Conservation (phyloP, 257 asterid species). For the Perilla frutescens region DNA sequence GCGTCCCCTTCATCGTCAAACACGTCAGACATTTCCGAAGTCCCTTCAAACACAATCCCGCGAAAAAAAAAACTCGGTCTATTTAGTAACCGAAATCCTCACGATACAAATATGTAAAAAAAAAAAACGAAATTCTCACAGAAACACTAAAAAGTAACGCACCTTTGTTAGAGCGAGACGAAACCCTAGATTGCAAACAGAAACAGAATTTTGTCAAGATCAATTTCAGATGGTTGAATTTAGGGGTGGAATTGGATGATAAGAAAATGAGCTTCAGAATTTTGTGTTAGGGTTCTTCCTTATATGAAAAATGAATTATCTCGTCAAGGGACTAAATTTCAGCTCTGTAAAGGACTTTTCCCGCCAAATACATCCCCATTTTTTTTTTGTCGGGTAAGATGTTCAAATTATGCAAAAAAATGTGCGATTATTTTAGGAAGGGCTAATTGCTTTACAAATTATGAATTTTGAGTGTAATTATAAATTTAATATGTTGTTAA, state of each 20-base stretch:
- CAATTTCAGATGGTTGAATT: not conserved
- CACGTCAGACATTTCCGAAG: too few species aligned
- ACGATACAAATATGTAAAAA: not conserved
- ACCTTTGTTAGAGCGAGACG: not conserved
- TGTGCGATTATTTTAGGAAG: too few species aligned
- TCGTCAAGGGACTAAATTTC: not conserved
- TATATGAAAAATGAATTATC: not conserved
- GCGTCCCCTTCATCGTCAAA: too few species aligned
- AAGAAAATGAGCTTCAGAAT: not conserved
- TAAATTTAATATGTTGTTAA: too few species aligned
- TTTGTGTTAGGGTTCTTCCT: conserved; percentile 30
- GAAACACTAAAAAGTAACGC: not conserved
- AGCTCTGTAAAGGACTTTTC: conserved; percentile 29
- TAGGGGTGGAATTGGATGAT: not conserved
- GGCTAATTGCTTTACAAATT: too few species aligned
- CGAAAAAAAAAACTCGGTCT: not conserved
- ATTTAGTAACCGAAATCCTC: not conserved
- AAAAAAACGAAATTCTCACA: too few species aligned
- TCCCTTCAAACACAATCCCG: too few species aligned
- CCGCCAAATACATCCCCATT: conserved; percentile 41
- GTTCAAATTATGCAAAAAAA: too few species aligned
- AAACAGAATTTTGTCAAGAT: not conserved
- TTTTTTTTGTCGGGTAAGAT: not conserved
- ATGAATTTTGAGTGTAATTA: too few species aligned
- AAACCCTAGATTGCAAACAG: not conserved